A percentile compares a stretch with the other conserved stretches of the same genome.
Conservation (phyloP, 768 basidiomycete genomes). For the Zangia roseola region DNA sequence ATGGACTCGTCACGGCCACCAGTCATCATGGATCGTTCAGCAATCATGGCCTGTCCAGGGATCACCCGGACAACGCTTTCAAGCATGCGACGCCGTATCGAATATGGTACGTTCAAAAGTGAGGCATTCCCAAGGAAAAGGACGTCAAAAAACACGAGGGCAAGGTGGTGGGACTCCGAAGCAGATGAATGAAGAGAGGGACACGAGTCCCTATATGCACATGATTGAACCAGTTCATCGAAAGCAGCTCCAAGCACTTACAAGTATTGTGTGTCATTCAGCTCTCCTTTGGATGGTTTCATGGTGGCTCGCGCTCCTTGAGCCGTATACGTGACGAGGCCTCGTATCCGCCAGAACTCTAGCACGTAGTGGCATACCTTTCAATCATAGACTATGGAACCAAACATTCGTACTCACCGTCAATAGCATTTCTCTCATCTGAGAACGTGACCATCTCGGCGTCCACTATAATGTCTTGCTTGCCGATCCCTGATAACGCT, state of each 20-base stretch:
- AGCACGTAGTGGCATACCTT: neutral
- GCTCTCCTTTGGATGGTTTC: constrained; percentile 14
- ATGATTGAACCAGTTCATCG: constrained; percentile 7
- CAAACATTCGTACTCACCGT: constrained; percentile 49
- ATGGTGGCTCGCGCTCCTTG: constrained; percentile 45
- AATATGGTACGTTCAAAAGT: constrained; percentile 56
- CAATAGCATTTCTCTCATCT: constrained; percentile 52
- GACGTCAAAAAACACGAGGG: constrained; percentile 86
- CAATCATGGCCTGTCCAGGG: constrained; percentile 64
- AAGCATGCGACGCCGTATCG: constrained; percentile 56
- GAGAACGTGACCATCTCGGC: constrained; percentile 91
- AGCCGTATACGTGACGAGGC: constrained; percentile 58
- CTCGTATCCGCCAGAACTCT: constrained; percentile 79
- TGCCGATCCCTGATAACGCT: constrained; percentile 47
- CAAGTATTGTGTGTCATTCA: constrained; percentile 23
- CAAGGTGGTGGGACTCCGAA: constrained; percentile 53
- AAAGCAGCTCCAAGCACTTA: constrained; percentile 4
- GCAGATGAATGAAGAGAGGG: constrained; percentile 43
- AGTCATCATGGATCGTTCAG: constrained; percentile 50
- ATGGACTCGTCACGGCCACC: constrained; percentile 6
- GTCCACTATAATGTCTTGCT: constrained; percentile 57
- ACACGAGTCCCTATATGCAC: constrained; percentile 33
- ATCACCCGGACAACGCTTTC: constrained; percentile 52
- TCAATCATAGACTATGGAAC: constrained; percentile 3
- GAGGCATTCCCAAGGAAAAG: constrained; percentile 64